Evolutionary conservation across 257 asterid species (phyloP).

Genomic region (Solanum pimpinellifolium): DNA sequence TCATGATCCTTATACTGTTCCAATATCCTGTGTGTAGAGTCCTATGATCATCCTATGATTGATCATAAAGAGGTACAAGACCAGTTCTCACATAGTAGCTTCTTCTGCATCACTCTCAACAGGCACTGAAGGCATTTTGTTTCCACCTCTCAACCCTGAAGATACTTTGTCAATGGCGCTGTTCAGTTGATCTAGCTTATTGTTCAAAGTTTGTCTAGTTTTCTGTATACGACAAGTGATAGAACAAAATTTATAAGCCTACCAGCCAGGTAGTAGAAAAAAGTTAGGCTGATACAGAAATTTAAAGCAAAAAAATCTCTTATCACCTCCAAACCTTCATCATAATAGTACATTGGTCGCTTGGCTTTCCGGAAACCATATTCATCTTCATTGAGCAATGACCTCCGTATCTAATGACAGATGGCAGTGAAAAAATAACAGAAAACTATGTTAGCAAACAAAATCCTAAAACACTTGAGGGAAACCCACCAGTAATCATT

Average conservation of each 20-base stretch:
- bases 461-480: neutral
- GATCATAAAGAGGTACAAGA: neutral
- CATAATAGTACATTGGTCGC: slow-evolving; percentile 58
- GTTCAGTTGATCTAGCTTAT: slow-evolving; percentile 69
- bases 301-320: neutral
- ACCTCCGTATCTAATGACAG: slow-evolving; percentile 51
- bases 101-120: slow-evolving; percentile 57
- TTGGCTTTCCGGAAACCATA: slow-evolving; percentile 64
- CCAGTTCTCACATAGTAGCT: slow-evolving; percentile 16
- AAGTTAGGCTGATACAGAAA: neutral
- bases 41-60: neutral
- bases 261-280: neutral
- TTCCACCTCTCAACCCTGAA: slow-evolving; percentile 77
- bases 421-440: neutral
- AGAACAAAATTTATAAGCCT: neutral
- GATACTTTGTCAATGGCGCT: slow-evolving; percentile 82
- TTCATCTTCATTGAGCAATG: slow-evolving; percentile 75
- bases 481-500: neutral
- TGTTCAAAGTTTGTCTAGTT: slow-evolving; percentile 64
- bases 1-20: neutral
- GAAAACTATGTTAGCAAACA: neutral
- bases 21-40: neutral
- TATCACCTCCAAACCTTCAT: slow-evolving; percentile 67
- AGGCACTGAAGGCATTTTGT: slow-evolving; percentile 41
- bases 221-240: slow-evolving; percentile 32